Evolutionary conservation across 2,329 filamentous ascomycete species (phyloP), one percentile per base, ranked within the genome.

Genomic region (Pestalotiopsis sp.): DNA sequence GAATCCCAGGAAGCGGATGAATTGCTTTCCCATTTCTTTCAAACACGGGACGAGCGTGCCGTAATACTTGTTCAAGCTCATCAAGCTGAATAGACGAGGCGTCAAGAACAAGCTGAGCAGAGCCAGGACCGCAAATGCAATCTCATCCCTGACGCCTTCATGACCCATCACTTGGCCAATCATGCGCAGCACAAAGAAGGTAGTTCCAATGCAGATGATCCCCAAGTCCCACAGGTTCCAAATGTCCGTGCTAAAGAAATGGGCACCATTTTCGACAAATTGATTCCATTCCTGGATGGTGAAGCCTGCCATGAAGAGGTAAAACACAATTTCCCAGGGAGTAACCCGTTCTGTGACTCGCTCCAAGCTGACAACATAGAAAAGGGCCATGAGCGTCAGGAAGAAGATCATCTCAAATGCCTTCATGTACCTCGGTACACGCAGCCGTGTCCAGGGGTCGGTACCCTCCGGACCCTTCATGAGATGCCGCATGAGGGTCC

Each of bases 381-480:
- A 63, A 6, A 63, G 60, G 14, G 31, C 60, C 17, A 63, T 27
- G 14, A 63, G 38, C 17, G 14, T 63, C 6, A 63, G 60, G n/a
- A 63, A 63, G 60, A 63, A 63, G 4, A 41, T 41, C 31, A 63
- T 63, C 31, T 63, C 60, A 25, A 63, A 63, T 63, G 38, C 60
- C 36, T 63, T 63, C 60, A 63, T 63, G 60, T 63, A 63, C 36
- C 60, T 20, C 2, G 60, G 60, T 6, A 63, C 60, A 3, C 60
- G 60, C 7, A 63, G 60, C 25, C 60, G 60, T 11, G 60, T 39
- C 60, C 60, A 63, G 31, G 60, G 31, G 38, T 63, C 60, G 13
- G 57, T 36, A 6, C 60, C 60, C 14, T 27, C 20, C 3, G 27
- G 27, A 5, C 38, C 38, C 25, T 63, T 38, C 7, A 36, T 27